Conservation (phyloP, 75 land plant species). For the Cunninghamia lanceolata region DNA sequence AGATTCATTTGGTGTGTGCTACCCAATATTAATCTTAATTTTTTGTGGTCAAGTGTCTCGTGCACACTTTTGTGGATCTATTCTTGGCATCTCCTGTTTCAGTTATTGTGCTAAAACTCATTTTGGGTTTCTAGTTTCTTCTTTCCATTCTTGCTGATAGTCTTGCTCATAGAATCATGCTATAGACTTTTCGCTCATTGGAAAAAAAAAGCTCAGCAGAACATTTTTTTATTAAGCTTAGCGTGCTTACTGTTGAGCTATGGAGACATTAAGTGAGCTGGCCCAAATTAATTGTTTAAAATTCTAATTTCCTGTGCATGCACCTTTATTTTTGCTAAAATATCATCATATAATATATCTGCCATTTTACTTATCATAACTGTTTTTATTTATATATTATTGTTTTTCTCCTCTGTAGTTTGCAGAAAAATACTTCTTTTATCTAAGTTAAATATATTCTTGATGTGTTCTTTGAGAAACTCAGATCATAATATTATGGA, state of each 20-base stretch:
- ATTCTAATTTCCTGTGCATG: too few species aligned
- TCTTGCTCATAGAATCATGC: not conserved
- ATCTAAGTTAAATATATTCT: too few species aligned
- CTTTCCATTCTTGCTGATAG: not conserved
- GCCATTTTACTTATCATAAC: too few species aligned
- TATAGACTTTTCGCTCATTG: not conserved
- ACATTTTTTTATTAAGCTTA: not conserved
- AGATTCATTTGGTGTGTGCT: not conserved
- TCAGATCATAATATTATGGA: too few species aligned
- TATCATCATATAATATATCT: too few species aligned
- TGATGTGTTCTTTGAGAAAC: too few species aligned
- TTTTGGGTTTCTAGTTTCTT: not conserved
- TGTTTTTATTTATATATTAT: too few species aligned
- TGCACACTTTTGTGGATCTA: not conserved
- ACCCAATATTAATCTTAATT: not conserved
- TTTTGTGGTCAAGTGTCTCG: not conserved
- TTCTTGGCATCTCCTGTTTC: not conserved
- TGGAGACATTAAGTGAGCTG: not conserved
- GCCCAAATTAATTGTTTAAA: too few species aligned
- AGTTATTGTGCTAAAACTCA: not conserved
- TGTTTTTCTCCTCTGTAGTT: too few species aligned
- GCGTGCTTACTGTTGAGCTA: not conserved
- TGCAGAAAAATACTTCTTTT: too few species aligned
- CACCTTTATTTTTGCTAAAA: too few species aligned
- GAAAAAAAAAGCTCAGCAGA: not conserved